Evolutionary conservation across 2,329 filamentous ascomycete species (phyloP), one percentile per base, ranked within the genome.

Genomic region (Monilinia fructigena): DNA sequence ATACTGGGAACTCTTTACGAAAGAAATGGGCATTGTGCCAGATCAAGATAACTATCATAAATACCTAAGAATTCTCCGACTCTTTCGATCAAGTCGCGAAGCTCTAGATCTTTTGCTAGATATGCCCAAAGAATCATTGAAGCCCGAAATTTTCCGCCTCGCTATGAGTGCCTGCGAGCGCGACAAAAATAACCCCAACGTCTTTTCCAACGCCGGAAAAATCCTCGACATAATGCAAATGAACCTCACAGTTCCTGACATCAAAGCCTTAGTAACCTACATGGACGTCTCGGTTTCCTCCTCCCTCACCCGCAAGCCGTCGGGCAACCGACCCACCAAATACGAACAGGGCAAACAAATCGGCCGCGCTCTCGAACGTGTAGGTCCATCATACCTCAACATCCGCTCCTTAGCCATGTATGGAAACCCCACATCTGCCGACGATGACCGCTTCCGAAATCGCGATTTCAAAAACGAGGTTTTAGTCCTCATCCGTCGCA

Each of bases 1-100:
- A 42, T 98, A 97, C 77, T 98, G 93, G 93, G 80, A 89, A 23
- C 75, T 89, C 7, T 80, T 97, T 66, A 90, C 89, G 8, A 76
- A 81, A 2, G 77, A 82, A 16, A 83, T 86, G 75, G 78, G 79
- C n/a, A 78, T 97, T 67, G 75, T 80, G 2, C 93, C 94, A 0
- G 93, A 97, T 75, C 73, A 80, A 11, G 83, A 88, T 69, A 93
- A 92, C 75, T 90, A 88, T 78, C 81, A 87, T 70, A 80, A 82
- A 70, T 88, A 92, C 73, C 81, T 97, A 20, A 84, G 86, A 63
- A 77, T 91, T 53, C 82, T 95, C 47, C 85, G 87, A 62, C 76
- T 83, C 45, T 86, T 85, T 53, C 88, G 89, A 67, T 84, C 88
- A 54, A 93, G 90, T 71, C 80, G 79, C 50, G 82, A 86, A 69